These are phyloP conservation scores for Chlorella ohadii DNA, from an alignment of 139 green algal genomes.

Conservation along the genomic window DNA sequence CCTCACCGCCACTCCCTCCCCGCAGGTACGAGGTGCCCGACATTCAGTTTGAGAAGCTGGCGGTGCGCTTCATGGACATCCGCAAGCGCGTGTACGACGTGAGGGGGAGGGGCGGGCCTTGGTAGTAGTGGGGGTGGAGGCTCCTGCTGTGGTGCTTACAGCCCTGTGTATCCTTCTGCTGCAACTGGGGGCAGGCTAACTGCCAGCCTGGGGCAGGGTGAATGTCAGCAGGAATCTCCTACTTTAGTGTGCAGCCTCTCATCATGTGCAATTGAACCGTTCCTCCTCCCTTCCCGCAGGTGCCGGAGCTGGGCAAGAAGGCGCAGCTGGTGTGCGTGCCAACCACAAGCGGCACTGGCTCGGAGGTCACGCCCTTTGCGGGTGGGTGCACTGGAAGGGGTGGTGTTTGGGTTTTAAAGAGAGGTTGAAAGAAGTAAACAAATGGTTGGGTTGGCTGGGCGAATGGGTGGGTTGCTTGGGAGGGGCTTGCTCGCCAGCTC, in stretches of 20 bases:
- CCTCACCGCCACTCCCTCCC: background rate
- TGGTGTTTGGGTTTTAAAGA: too few relatives aligned
- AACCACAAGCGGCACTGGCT: slow-evolving; percentile 73
- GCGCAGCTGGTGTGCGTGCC: slow-evolving; percentile 54
- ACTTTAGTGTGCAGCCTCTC: too few relatives aligned
- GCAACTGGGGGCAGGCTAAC: too few relatives aligned
- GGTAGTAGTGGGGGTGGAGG: too few relatives aligned
- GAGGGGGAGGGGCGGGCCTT: background rate
- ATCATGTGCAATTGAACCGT: background rate
- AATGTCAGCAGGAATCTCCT: too few relatives aligned
- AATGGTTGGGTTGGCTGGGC: too few relatives aligned
- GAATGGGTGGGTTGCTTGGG: too few relatives aligned
- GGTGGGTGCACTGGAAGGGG: background rate
- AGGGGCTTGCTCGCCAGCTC: too few relatives aligned
- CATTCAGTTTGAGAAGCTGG: slow-evolving; percentile 67
- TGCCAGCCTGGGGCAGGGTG: too few relatives aligned
- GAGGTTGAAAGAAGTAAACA: too few relatives aligned
- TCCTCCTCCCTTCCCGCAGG: background rate
- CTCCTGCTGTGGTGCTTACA: too few relatives aligned
- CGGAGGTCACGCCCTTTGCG: slow-evolving; percentile 71
- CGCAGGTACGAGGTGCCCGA: slow-evolving; percentile 60
- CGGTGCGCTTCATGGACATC: slow-evolving; percentile 84
- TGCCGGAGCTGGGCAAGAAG: slow-evolving; percentile 58
- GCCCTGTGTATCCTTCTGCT: too few relatives aligned
- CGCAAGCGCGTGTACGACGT: slow-evolving; percentile 45